Base-by-base conservation (phyloP, 768 basidiomycete genomes). In the Pholiota microspora region DNA sequence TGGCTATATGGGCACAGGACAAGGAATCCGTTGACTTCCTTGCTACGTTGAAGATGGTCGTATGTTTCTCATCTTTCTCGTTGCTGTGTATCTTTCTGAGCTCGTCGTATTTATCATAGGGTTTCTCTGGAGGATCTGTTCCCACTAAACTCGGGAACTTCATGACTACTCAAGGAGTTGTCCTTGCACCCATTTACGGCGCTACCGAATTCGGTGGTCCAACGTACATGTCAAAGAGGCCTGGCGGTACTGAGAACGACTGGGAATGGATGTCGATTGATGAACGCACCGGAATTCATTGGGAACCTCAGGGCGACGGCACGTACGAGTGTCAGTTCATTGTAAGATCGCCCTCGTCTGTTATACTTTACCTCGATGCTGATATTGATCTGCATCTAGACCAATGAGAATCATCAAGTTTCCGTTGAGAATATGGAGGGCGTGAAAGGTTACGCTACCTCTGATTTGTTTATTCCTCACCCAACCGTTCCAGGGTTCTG, bases 401-500 rank as follows among this genome's bases (percentile, higher is more conserved):
- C 65, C 7, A 59, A 49, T 5, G 59, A 69, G n/a, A 68, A 54
- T 0, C 73, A 77, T 57, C 63, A 67, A 9, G 46, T 69, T 0
- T 57, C 74, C 0, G 65, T 75, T 2, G 69, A 74, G 40, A 77
- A 80, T 36, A 36, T 74, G 21, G 45, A 56, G 2, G 71, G 71
- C 55, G 64, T 64, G 5, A 61, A 58, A 31, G 78, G 78, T 7
- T 80, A 78, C 47, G 71, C 71, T 1, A 77, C 73, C 7, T 71
- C 70, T 1, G 80, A 80, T 62, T 61, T 78, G 2, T 77, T 76
- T 55, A 55, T 68, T 32, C 69, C 63, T 18, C 80, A 81, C 56
- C 76, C 80, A 0, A 74, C 69, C 13, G 73, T 76, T 25, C 51
- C 67, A 4, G 62, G 70, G 21, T 57, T 77, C 4, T 82, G 73